Evolutionary conservation across 1,139 yeast genomes (phyloP).

Genomic region (Pichia sp.): DNA sequence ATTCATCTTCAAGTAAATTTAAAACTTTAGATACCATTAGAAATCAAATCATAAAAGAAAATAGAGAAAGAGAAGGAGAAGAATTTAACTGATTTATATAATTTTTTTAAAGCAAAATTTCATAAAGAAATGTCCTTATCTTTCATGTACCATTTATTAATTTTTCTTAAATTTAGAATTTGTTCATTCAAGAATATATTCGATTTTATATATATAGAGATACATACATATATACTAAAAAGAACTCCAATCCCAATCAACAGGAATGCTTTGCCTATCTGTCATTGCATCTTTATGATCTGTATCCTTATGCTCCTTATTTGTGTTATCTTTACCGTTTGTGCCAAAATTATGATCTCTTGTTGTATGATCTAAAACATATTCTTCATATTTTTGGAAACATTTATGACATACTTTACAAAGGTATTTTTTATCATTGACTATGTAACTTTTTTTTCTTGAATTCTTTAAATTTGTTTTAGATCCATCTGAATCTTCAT

Average conservation of each 20-base stretch:
- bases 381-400: conserved; percentile 57
- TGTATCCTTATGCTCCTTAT: conserved; percentile 14
- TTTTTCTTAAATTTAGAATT: background rate
- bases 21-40: conserved; percentile 20
- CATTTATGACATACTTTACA: conserved; percentile 79
- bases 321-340: conserved; percentile 17
- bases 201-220: background rate
- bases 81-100: background rate
- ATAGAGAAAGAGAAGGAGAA: conserved; percentile 22
- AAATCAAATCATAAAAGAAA: conserved; percentile 26
- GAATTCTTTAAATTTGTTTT: background rate
- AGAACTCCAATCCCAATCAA: conserved; percentile 78
- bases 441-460: background rate
- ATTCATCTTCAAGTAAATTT: background rate
- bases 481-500: background rate
- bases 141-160: no score
- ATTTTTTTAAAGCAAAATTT: no score
- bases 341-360: conserved; percentile 26
- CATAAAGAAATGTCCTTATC: no score
- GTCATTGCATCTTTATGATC: conserved; percentile 21
- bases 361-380: conserved; percentile 33
- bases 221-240: conserved; percentile 31
- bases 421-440: conserved; percentile 31
- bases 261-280: conserved; percentile 45
- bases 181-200: background rate